Base-by-base conservation (phyloP, 2,329 filamentous ascomycete genomes). In the Fusarium sterilihyphosum region DNA sequence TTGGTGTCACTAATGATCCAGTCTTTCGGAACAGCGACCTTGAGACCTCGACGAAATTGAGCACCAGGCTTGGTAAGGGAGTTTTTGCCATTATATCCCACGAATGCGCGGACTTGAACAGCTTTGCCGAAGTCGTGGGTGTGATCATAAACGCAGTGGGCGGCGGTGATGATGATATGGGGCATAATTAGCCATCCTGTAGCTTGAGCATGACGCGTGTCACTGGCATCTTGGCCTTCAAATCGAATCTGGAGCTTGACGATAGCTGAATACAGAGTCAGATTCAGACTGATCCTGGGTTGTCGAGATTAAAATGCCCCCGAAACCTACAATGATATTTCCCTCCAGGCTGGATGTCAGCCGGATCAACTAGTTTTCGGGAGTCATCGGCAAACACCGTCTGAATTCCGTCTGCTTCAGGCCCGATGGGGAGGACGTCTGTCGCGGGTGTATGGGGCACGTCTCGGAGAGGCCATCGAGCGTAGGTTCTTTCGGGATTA, bases 281-380 rank as follows among this genome's bases (percentile, higher is more conserved):
- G 18, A 10, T 3, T 4, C 3, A 2, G 22, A 8, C 5, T n/a
- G 9, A 13, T 5, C 0, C 8, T 50, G 3, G 17, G 8, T 13
- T 11, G 0, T 33, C 17, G 22, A 52, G 1, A 14, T 5, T 0
- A 2, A 20, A 35, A 20, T 24, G 31, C n/a, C 13, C 6, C 13
- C 3, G 10, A 5, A 11, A 12, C 35, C 14, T 38, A 54, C 52
- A 37, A 17, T 54, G 5, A 17, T 40, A 54, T 40, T 40, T 40
- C 7, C 35, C 20, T 22, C 35, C 35, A 40, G 52, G 52, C 3
- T 3, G 24, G 10, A 13, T 5, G 18, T 54, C 5, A 3, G 1
- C 10, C 18, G 35, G 10, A 13, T 29, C 24, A 16, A 40, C 52
- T 13, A 54, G 4, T 14, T 1, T 40, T 0, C 35, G 35, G 0